A percentile compares a stretch with the other conserved stretches of the same genome.
Evolutionary conservation across 2,329 filamentous ascomycete genomes (phyloP).

Genomic region (Fusarium temperatum): DNA sequence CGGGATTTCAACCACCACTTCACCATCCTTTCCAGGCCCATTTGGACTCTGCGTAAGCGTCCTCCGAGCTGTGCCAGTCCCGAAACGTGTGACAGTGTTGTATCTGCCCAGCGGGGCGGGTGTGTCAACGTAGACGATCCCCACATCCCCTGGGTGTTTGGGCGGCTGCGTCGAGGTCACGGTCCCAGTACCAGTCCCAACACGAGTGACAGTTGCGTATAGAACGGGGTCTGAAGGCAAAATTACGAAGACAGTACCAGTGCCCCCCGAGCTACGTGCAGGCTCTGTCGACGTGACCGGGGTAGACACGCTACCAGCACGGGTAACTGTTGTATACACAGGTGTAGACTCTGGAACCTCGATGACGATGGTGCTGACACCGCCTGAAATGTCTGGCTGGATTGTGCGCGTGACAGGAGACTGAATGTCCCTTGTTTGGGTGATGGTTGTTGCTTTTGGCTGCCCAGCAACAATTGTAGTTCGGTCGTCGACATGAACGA

Average conservation of each 20-base stretch:
- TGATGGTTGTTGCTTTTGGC: neutral
- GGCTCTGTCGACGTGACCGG: neutral
- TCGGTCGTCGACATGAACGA: neutral
- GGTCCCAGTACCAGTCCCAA: neutral
- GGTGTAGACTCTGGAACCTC: neutral
- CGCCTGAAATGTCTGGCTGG: neutral
- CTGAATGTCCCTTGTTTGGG: neutral
- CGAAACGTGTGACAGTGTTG: neutral
- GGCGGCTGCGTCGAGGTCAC: neutral
- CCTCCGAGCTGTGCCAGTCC: neutral
- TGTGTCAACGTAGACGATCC: neutral
- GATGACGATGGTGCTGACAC: neutral
- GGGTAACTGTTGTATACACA: neutral
- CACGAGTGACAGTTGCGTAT: neutral
- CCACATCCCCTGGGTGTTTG: neutral
- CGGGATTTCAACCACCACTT: neutral
- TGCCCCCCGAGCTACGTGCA: neutral
- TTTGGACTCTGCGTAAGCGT: neutral
- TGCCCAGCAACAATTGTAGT: neutral
- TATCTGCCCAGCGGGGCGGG: neutral
- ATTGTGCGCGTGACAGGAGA: neutral
- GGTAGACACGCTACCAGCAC: accelerated
- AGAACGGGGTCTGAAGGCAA: neutral
- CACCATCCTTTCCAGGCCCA: neutral
- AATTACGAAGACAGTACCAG: neutral